Percentiles rank a stretch among this genome's conserved stretches.
These are phyloP conservation scores for Apiospora rasikravindrae DNA, from an alignment of 2,329 filamentous ascomycete genomes.

Conservation along the genomic window DNA sequence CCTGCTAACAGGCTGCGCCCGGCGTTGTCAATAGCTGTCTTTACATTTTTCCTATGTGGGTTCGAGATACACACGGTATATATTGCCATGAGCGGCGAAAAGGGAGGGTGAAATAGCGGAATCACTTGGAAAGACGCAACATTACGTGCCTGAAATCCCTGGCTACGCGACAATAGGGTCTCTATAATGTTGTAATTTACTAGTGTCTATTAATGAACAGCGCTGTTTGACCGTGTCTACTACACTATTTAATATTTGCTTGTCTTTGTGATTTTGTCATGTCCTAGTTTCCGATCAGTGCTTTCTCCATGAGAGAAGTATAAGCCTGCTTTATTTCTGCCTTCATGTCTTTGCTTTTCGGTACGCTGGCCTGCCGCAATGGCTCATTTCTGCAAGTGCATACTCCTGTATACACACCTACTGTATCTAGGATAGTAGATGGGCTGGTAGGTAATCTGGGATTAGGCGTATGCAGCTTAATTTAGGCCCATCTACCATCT, in stretches of 20 bases:
- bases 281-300: no score
- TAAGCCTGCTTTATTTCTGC: no score
- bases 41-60: neutral
- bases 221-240: conserved; percentile 6
- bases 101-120: neutral
- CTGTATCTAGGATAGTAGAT: no score
- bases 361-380: no score
- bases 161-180: conserved; percentile 40
- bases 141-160: conserved; percentile 31
- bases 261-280: neutral
- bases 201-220: conserved; percentile 43
- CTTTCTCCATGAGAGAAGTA: neutral
- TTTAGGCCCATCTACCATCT: conserved; percentile 10
- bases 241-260: neutral
- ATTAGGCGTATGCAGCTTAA: neutral
- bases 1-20: neutral
- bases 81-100: neutral
- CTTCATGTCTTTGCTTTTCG: neutral
- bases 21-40: neutral
- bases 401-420: neutral
- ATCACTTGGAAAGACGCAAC: conserved; percentile 21
- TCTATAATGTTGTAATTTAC: conserved; percentile 52
- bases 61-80: conserved; percentile 3
- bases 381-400: neutral
- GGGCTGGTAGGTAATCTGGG: neutral